Conservation (phyloP, 2,329 filamentous ascomycete species). For the Furcasterigmium furcatum region DNA sequence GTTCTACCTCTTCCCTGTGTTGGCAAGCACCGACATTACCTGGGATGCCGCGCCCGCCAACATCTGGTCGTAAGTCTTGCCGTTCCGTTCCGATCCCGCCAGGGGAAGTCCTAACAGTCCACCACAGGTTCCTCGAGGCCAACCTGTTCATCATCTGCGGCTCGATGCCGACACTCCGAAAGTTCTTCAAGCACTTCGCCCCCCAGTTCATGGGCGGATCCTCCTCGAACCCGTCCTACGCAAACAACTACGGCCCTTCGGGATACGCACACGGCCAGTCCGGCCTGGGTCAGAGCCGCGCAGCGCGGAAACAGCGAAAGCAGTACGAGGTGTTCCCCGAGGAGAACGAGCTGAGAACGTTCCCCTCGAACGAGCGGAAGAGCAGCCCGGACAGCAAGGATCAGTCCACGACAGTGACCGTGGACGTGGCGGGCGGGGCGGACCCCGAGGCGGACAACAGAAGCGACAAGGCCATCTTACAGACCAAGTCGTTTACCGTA, state of each 20-base stretch:
- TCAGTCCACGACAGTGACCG: conserved; percentile 6
- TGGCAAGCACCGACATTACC: conserved; percentile 5
- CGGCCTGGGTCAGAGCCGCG: neutral
- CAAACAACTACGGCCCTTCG: neutral
- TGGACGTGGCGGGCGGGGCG: conserved; percentile 3
- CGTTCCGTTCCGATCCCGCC: too few species aligned
- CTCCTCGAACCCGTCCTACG: conserved; percentile 3
- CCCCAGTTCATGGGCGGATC: conserved; percentile 22
- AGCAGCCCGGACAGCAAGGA: conserved; percentile 1
- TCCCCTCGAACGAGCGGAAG: neutral
- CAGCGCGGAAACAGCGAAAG: conserved; percentile 1
- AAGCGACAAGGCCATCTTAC: conserved; percentile 21
- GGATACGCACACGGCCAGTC: neutral
- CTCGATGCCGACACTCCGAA: conserved; percentile 33
- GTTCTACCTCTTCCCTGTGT: conserved; percentile 3
- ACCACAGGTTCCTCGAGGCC: conserved; percentile 31
- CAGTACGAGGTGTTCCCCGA: conserved; percentile 8
- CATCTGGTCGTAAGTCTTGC: conserved; percentile 7
- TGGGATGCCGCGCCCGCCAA: conserved; percentile 11
- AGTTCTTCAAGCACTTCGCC: conserved; percentile 33
- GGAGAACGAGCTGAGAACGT: conserved; percentile 6
- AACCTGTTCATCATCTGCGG: conserved; percentile 38
- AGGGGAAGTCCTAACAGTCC: too few species aligned
- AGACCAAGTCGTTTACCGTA: conserved; percentile 17
- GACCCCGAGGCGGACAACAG: conserved; percentile 13